Percentiles rank a stretch among this genome's conserved stretches.
Conservation (phyloP, 2,329 filamentous ascomycete species). For the Fusarium multiceps region DNA sequence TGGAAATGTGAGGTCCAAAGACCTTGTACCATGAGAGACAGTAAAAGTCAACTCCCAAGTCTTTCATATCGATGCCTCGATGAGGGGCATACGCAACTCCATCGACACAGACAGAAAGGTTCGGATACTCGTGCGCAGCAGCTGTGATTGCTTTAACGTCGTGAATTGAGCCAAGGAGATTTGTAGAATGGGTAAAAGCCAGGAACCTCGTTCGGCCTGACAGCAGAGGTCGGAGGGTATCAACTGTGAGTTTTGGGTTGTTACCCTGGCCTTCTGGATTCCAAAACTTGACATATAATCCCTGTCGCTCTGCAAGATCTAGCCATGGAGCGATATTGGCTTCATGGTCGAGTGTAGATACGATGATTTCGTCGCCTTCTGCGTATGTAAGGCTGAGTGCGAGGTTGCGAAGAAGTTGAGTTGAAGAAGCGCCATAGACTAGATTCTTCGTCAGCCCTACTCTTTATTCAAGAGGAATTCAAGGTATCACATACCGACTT, state of each 20-base stretch:
- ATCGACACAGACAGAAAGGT: conserved; percentile 76
- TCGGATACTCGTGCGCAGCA: conserved; percentile 58
- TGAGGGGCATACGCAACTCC: conserved; percentile 83
- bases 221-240: conserved; percentile 69
- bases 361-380: conserved; percentile 72
- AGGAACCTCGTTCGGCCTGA: conserved; percentile 75
- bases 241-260: conserved; percentile 67
- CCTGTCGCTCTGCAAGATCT: conserved; percentile 70
- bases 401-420: conserved; percentile 80
- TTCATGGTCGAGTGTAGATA: conserved; percentile 81
- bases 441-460: neutral
- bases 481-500: conserved; percentile 64
- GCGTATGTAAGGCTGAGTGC: conserved; percentile 64
- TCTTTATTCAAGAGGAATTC: rapidly evolving
- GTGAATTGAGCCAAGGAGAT: conserved; percentile 78
- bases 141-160: conserved; percentile 67
- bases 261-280: conserved; percentile 3
- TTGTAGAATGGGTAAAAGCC: conserved; percentile 78
- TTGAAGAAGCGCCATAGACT: conserved; percentile 75
- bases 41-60: conserved; percentile 79
- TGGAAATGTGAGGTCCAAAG: conserved; percentile 79
- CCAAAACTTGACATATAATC: conserved; percentile 51
- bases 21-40: conserved; percentile 87
- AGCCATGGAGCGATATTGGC: conserved; percentile 82
- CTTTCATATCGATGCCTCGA: conserved; percentile 73